Conservation (phyloP, 2,329 filamentous ascomycete genomes). For the Botrytis byssoidea region DNA sequence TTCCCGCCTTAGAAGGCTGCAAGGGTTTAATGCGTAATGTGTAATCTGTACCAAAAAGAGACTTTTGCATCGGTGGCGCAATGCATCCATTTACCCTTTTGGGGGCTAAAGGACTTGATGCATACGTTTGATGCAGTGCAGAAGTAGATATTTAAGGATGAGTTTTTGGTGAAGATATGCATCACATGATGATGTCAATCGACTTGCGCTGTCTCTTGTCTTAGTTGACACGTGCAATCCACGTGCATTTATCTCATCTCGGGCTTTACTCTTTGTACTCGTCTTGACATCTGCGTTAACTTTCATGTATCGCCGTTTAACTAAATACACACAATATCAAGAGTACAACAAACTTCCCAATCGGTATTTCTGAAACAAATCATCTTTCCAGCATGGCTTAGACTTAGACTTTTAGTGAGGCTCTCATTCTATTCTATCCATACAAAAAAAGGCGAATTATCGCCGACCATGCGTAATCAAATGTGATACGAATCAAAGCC, state of each 20-base stretch:
- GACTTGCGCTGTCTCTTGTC: background rate
- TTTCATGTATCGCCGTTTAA: conserved; percentile 1
- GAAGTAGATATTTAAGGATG: background rate
- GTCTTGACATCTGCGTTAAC: background rate
- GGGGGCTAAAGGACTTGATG: background rate
- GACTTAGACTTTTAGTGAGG: conserved; percentile 13
- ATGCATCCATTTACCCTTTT: conserved; percentile 2
- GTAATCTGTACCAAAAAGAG: background rate
- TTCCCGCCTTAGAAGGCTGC: conserved; percentile 15
- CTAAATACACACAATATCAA: background rate
- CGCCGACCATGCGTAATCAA: conserved; percentile 9
- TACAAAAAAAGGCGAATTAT: conserved; percentile 1
- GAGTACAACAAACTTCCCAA: background rate
- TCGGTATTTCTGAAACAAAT: conserved; percentile 2
- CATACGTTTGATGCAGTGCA: background rate
- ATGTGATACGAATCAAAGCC: conserved; percentile 6
- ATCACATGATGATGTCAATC: conserved; percentile 10
- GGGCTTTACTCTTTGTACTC: background rate
- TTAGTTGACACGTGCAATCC: conserved; percentile 6
- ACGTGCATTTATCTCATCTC: conserved; percentile 3
- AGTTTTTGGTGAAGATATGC: background rate
- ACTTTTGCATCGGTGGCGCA: background rate
- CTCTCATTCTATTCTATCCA: background rate
- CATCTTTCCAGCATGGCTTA: background rate
- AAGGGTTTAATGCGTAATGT: background rate